These are phyloP conservation scores for Cymbopogon flexuosus DNA, from an alignment of 202 grass and related monocot species.

Conservation along the genomic window DNA sequence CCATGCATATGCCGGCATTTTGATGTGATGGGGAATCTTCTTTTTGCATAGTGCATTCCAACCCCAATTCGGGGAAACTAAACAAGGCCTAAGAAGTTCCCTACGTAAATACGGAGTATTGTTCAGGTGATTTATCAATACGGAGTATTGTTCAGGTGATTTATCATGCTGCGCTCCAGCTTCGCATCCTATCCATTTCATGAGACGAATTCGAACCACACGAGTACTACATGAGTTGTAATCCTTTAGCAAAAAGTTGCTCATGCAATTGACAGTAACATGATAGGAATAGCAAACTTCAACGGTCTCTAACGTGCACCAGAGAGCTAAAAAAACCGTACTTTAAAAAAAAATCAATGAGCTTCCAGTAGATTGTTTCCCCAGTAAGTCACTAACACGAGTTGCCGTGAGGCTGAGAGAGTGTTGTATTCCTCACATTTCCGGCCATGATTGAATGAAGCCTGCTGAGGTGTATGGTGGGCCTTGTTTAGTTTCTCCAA, in stretches of 20 bases:
- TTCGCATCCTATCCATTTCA: background rate
- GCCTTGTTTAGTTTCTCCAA: too few species aligned
- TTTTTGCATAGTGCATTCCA: too few species aligned
- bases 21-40: too few species aligned
- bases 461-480: background rate
- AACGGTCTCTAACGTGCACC: background rate
- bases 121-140: background rate
- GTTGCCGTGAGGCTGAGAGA: too few species aligned
- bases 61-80: too few species aligned
- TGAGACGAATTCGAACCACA: background rate
- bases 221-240: conserved; percentile 18
- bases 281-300: background rate
- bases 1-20: too few species aligned
- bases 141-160: background rate
- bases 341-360: background rate
- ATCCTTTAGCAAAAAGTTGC: background rate
- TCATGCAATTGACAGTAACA: background rate
- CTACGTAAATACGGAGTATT: too few species aligned
- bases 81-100: too few species aligned
- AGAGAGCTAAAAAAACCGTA: background rate
- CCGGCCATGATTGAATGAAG: background rate
- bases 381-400: background rate
- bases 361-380: background rate
- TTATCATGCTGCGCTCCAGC: background rate
- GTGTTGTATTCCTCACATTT: background rate